Evolutionary conservation across 2,329 filamentous ascomycete species (phyloP).

Genomic region (Leptographium lundbergii): DNA sequence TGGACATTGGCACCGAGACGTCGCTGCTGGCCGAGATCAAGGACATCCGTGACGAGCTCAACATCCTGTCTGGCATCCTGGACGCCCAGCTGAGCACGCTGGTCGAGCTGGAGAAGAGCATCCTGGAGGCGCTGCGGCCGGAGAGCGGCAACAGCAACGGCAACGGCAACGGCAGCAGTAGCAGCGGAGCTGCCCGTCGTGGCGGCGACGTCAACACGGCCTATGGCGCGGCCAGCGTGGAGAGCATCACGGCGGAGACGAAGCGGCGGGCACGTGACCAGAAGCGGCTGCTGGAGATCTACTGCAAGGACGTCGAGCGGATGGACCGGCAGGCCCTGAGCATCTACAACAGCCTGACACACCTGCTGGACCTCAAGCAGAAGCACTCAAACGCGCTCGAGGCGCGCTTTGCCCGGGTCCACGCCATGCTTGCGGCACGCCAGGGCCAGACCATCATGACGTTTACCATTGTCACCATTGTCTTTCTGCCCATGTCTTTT

Average conservation of each 20-base stretch:
- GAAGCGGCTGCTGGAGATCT: constrained; percentile 41
- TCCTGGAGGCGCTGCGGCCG: constrained; percentile 19
- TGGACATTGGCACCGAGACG: constrained; percentile 49
- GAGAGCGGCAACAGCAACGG: neutral
- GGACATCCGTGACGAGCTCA: constrained; percentile 55
- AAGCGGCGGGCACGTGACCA: constrained; percentile 44
- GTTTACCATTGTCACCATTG: constrained; percentile 32
- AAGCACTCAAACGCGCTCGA: constrained; percentile 58
- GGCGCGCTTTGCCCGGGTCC: constrained; percentile 47
- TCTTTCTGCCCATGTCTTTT: constrained; percentile 31
- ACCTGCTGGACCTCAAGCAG: constrained; percentile 55
- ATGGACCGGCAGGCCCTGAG: constrained; percentile 51
- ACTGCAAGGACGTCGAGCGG: constrained; percentile 45
- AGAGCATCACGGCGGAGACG: constrained; percentile 23
- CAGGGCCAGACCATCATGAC: constrained; percentile 31
- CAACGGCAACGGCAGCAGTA: too few relatives aligned
- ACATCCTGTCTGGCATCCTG: constrained; percentile 39
- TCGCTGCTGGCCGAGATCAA: constrained; percentile 50
- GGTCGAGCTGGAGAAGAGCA: constrained; percentile 28
- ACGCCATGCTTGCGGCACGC: constrained; percentile 46
- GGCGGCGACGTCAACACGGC: neutral
- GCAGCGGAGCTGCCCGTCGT: too few relatives aligned
- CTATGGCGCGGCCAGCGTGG: neutral
- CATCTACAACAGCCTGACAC: constrained; percentile 46
- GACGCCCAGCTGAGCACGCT: constrained; percentile 8